Percentiles rank a stretch among this genome's conserved stretches.
Conservation (phyloP, 1,139 yeast species). For the Diutina sp. region DNA sequence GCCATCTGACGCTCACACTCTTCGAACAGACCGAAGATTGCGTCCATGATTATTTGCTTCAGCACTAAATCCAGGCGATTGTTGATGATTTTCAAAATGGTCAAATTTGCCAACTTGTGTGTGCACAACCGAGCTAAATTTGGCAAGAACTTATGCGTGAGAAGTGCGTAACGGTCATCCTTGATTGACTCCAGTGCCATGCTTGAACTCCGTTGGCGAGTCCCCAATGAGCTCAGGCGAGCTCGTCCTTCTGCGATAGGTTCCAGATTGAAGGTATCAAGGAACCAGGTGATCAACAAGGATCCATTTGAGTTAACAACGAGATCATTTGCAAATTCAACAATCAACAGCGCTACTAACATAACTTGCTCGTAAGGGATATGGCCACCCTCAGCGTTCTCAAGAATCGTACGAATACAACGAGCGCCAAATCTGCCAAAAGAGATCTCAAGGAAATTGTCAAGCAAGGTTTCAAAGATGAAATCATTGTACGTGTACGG, state of each 20-base stretch:
- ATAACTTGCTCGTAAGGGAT: conserved; percentile 54
- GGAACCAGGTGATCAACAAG: conserved; percentile 80
- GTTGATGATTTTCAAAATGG: conserved; percentile 69
- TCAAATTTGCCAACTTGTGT: conserved; percentile 78
- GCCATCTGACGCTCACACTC: conserved; percentile 7
- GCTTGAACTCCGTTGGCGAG: conserved; percentile 7
- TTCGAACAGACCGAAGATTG: conserved; percentile 45
- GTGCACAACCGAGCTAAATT: conserved; percentile 57
- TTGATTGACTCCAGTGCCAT: not conserved
- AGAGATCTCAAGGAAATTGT: conserved; percentile 71
- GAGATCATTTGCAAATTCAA: conserved; percentile 66
- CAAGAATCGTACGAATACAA: conserved; percentile 87
- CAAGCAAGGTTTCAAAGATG: conserved; percentile 72
- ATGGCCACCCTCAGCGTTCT: conserved; percentile 41
- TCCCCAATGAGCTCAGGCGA: conserved; percentile 30
- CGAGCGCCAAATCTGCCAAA: conserved; percentile 92
- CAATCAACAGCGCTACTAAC: conserved; percentile 69
- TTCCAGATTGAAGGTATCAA: conserved; percentile 54
- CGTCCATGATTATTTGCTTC: conserved; percentile 47
- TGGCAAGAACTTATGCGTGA: conserved; percentile 43
- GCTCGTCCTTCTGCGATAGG: not conserved
- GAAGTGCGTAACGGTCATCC: conserved; percentile 21
- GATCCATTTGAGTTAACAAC: conserved; percentile 85
- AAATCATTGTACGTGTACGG: conserved; percentile 89
- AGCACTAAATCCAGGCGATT: conserved; percentile 53